phyloP scores from a whole-genome alignment of 192 early-diverging fungal species.

The Phycomyces blakesleeanus region DNA sequence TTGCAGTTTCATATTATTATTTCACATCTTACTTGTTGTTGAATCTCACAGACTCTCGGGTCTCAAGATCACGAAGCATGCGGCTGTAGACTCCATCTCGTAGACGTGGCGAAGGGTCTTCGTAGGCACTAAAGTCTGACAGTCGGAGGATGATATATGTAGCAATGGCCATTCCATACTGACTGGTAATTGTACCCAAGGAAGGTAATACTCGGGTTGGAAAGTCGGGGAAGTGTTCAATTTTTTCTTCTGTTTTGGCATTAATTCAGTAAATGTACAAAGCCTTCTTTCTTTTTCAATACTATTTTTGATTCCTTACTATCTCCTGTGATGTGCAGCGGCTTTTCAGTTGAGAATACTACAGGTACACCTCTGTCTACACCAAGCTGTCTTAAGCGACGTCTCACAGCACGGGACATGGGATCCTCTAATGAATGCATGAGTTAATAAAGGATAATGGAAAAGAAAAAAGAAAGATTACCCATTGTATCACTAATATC shows the following conservation, averaged over 20 bases:
- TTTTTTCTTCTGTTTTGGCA: background rate
- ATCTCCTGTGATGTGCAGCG: conserved; percentile 56
- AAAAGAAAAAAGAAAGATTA: conserved; percentile 23
- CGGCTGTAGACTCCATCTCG: conserved; percentile 68
- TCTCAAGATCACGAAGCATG: conserved; percentile 67
- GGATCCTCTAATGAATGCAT: conserved; percentile 67
- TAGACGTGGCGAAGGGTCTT: conserved; percentile 61
- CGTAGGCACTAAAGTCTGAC: conserved; percentile 46
- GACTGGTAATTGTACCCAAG: conserved; percentile 76
- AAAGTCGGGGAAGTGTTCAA: conserved; percentile 67
- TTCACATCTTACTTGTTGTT: conserved; percentile 24
- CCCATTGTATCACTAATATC: conserved; percentile 88
- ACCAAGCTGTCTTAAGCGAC: conserved; percentile 63
- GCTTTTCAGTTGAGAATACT: conserved; percentile 92
- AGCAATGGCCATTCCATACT: conserved; percentile 90
- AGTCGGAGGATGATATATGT: conserved; percentile 74
- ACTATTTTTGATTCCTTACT: background rate
- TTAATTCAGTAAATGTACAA: conserved; percentile 56
- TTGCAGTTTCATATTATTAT: background rate
- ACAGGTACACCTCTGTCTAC: conserved; percentile 77
- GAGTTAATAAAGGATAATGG: background rate
- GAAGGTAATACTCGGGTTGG: conserved; percentile 71
- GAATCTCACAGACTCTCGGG: conserved; percentile 39
- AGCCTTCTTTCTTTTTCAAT: background rate
- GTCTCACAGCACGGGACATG: conserved; percentile 75